Evolutionary conservation across 768 basidiomycete genomes (phyloP).

Genomic region (Pisolithus orientalis): DNA sequence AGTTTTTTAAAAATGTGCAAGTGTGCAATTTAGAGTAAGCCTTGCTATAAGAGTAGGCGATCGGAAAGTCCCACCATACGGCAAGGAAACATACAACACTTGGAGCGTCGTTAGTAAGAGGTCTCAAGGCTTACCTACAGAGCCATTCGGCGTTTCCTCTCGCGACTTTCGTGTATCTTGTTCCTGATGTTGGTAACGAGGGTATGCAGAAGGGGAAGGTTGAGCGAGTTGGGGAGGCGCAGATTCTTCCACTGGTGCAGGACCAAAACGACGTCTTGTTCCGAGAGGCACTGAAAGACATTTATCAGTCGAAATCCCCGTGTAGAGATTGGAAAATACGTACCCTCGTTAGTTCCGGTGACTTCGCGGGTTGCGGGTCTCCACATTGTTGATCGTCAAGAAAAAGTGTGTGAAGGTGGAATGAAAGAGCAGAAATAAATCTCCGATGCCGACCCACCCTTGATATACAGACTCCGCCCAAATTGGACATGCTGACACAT

Average conservation of each 20-base stretch:
- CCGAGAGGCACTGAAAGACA: slow-evolving; percentile 65
- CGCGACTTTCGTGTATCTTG: slow-evolving; percentile 55
- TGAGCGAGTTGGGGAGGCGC: slow-evolving; percentile 83
- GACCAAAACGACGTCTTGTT: slow-evolving; percentile 86
- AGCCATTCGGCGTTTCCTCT: slow-evolving; percentile 64
- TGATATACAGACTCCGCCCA: slow-evolving; percentile 28
- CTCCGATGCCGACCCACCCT: slow-evolving; percentile 22
- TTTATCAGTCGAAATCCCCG: slow-evolving; percentile 9
- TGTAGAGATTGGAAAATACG: slow-evolving; percentile 18
- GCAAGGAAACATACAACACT: slow-evolving; percentile 32
- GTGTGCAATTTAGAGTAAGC: slow-evolving; percentile 11
- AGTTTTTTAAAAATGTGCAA: slow-evolving; percentile 30
- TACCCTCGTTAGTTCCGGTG: slow-evolving; percentile 90
- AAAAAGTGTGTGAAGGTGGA: slow-evolving; percentile 6
- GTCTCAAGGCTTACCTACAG: slow-evolving; percentile 63
- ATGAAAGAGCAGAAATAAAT: slow-evolving; percentile 24
- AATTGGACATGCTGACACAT: slow-evolving; percentile 27
- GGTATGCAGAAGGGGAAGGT: slow-evolving; percentile 82
- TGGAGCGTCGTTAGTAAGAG: slow-evolving; percentile 31
- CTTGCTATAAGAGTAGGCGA: slow-evolving; percentile 25
- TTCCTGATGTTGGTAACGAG: slow-evolving; percentile 55
- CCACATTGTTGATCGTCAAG: slow-evolving; percentile 62
- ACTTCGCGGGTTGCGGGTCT: slow-evolving; percentile 85
- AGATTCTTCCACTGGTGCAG: slow-evolving; percentile 74
- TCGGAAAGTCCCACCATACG: slow-evolving; percentile 24